Evolutionary conservation across 352 stramenopile species (phyloP), one percentile per base, ranked within the genome.

Genomic region (Phytopythium cucurbitacearum): DNA sequence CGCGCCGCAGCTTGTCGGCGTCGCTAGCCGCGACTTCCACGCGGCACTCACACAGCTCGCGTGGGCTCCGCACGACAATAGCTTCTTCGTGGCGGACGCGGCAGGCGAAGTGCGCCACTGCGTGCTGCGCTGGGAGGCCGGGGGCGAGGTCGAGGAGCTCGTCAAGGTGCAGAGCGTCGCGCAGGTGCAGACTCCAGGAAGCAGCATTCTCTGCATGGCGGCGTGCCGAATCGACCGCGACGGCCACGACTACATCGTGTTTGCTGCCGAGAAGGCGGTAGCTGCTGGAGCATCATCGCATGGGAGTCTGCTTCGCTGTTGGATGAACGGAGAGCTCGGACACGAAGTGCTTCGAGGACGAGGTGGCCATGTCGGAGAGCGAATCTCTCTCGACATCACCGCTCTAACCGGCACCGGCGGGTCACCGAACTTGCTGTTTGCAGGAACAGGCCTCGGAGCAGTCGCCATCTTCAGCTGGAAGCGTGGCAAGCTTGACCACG

Each of bases 201-300:
- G 67, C 44, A 28, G 39, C 8, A 52, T 80, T 28, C 53, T 62
- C 10, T 62, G 65, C 1, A 42, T 76, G 32, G 56, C 66, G 3
- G 63, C 56, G 32, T 64, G 65, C 47, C 61, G 54, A n/a, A 44
- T 79, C 9, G 61, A 72, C 37, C 59, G 56, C 3, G 69, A 82
- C 15, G 81, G 57, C 34, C 76, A 86, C 49, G 68, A 80, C 37
- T 85, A 84, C 44, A 71, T 75, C 5, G 50, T 86, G 13, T 87
- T 89, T 37, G 57, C 63, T 0, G 62, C 71, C 7, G 78, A 89
- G 52, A 76, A 71, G 15, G 45, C 35, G 2, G 4, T 6, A 10
- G 16, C 3, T 2, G n/a, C 16, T n/a, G 15, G 39, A 42, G 16
- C 11, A 13, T 48, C 48, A 6, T 45, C 43, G 41, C 5, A 32